Conservation (phyloP, 2,329 filamentous ascomycete genomes). For the Monosporascus cannonballus region DNA sequence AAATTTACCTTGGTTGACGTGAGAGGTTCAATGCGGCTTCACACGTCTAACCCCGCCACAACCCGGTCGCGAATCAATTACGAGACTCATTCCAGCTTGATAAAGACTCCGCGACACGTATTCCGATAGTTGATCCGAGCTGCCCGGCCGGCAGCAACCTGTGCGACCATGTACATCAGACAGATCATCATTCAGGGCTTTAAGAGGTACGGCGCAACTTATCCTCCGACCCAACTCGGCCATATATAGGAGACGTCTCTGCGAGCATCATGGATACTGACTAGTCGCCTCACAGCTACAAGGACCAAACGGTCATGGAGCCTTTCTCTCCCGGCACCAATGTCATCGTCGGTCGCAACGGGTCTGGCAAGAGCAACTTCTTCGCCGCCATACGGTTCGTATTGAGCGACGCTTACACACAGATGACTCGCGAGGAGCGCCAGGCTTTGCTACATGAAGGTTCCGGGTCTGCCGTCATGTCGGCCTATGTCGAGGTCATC, state of each 20-base stretch:
- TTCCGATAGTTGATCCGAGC: constrained; percentile 20
- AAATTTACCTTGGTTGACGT: constrained; percentile 1
- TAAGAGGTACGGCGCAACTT: constrained; percentile 65
- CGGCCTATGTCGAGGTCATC: constrained; percentile 98
- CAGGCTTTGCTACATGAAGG: constrained; percentile 96
- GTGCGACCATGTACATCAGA: constrained; percentile 85
- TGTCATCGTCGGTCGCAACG: constrained; percentile 98
- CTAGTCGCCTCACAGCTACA: constrained; percentile 63
- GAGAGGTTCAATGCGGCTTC: constrained; percentile 11
- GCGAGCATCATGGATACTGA: neutral
- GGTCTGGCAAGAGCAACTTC: constrained; percentile 99
- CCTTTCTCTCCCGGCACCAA: constrained; percentile 97
- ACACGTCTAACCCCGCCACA: constrained; percentile 2
- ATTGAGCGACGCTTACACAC: constrained; percentile 92
- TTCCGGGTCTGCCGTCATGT: constrained; percentile 95
- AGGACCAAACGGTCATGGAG: constrained; percentile 98
- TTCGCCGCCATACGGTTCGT: constrained; percentile 99
- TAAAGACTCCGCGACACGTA: constrained; percentile 16
- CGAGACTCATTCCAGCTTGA: constrained; percentile 3
- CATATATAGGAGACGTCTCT: too few relatives aligned
- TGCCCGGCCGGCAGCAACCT: constrained; percentile 28
- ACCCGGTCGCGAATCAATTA: constrained; percentile 11
- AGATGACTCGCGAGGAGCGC: constrained; percentile 92
- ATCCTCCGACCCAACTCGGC: neutral
- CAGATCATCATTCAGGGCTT: constrained; percentile 99